Base-by-base conservation (phyloP, 495 filamentous ascomycete genomes). In the Xylaria venustula region DNA sequence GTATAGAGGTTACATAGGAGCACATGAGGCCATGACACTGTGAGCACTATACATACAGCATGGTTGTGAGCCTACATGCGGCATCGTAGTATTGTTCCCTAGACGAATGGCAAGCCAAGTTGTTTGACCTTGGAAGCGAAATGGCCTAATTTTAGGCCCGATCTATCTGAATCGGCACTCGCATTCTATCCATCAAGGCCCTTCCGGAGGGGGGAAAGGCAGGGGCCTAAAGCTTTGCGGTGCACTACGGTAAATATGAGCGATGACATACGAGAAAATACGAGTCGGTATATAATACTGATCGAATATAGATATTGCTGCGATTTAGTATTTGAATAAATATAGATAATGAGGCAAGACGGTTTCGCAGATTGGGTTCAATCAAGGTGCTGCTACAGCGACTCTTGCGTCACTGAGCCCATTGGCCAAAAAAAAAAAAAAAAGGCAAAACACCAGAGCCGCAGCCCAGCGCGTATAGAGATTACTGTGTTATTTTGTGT, bases 401-500 rank as follows among this genome's bases (percentile, higher is more conserved):
- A 44, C 40, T 55, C 45, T 55, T 55, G 32, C 53, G 53, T 55
- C 53, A 55, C 45, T 20, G 7, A 44, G 45, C 34, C 26, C 20
- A 44, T 34, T 45, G 26, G 7, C 34, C 23, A 17, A 20, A n/a
- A n/a, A 34, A 34, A 5, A 5, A 34, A 11, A 8, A 28, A 55
- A 34, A 26, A 40, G 34, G 40, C 26, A 15, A 55, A 32, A 42
- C 37, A 32, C 53, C 17, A 45, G 7, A 40, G 3, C 6, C 37
- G 14, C 37, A 15, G 7, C 6, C 14, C 6, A 7, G 15, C 37
- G 3, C 37, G 15, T 7, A 15, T 7, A 40, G 37, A 40, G 14
- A 40, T 41, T 44, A 36, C 62, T 56, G 42, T 63, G 57, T 52
- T 64, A 62, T 65, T 69, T 71, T 55, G 44, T 66, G 60, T 63